phyloP scores from a whole-genome alignment of 2,329 filamentous ascomycete genomes.

The Hymenoscyphus linearis region DNA sequence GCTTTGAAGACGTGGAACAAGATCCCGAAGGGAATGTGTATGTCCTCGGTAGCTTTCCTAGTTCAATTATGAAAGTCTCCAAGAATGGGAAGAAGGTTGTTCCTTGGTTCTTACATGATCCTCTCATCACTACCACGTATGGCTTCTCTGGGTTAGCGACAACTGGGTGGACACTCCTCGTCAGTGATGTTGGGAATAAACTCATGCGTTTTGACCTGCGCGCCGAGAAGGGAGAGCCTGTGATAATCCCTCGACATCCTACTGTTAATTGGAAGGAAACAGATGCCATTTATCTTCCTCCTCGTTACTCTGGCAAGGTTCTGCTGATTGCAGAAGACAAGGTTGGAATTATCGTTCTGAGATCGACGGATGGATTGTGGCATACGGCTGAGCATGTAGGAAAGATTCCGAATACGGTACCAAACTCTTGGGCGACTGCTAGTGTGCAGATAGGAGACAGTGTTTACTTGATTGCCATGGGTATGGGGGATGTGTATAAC shows the following conservation, averaged over 20 bases:
- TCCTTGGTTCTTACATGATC: slow-evolving; percentile 7
- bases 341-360: slow-evolving; percentile 6
- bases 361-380: slow-evolving; percentile 10
- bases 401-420: not conserved
- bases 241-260: not conserved
- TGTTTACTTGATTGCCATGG: slow-evolving; percentile 6
- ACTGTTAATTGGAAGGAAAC: not conserved
- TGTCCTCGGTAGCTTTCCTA: slow-evolving; percentile 9
- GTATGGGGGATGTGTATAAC: not conserved
- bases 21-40: slow-evolving; percentile 11
- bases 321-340: slow-evolving; percentile 7
- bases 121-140: not conserved
- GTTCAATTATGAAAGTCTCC: slow-evolving; percentile 8
- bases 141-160: slow-evolving; percentile 7
- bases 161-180: slow-evolving; percentile 5
- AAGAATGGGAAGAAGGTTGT: slow-evolving; percentile 3
- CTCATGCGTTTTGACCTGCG: slow-evolving; percentile 8
- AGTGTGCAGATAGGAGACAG: slow-evolving; percentile 1
- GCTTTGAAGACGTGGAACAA: slow-evolving; percentile 12
- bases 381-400: slow-evolving; percentile 11
- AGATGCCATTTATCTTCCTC: slow-evolving; percentile 11
- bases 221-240: not conserved
- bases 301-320: slow-evolving; percentile 10
- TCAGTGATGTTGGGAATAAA: not conserved
- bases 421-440: not conserved